Conservation (phyloP, 257 asterid genomes). For the Paraleonurus japonicus region DNA sequence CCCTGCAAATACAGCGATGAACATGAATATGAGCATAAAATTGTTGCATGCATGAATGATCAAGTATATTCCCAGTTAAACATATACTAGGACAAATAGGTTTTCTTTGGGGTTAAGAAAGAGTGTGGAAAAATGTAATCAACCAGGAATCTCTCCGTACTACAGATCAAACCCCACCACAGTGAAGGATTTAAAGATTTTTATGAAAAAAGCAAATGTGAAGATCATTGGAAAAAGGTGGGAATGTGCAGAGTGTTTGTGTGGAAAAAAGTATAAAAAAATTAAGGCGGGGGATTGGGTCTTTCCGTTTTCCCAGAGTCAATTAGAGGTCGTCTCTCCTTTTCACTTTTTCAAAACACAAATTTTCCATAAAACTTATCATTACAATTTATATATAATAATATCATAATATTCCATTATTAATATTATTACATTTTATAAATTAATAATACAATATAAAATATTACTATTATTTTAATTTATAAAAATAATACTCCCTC, state of each 20-base stretch:
- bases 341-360: not conserved
- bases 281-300: not conserved
- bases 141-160: not conserved
- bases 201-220: not conserved
- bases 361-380: no score
- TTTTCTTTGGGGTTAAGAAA: conserved; percentile 23
- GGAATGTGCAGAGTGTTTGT: not conserved
- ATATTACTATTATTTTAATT: no score
- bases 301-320: not conserved
- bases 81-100: not conserved
- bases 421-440: no score
- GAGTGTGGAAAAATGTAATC: not conserved
- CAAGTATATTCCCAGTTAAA: not conserved
- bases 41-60: conserved; percentile 21
- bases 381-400: no score
- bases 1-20: not conserved
- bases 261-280: not conserved
- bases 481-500: no score
- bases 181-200: not conserved
- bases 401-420: no score
- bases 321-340: not conserved
- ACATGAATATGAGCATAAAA: not conserved
- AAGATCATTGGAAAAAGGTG: not conserved
- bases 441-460: no score
- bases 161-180: not conserved